Base-by-base conservation (phyloP, 345 rosid species). In the Ricinus communis region DNA sequence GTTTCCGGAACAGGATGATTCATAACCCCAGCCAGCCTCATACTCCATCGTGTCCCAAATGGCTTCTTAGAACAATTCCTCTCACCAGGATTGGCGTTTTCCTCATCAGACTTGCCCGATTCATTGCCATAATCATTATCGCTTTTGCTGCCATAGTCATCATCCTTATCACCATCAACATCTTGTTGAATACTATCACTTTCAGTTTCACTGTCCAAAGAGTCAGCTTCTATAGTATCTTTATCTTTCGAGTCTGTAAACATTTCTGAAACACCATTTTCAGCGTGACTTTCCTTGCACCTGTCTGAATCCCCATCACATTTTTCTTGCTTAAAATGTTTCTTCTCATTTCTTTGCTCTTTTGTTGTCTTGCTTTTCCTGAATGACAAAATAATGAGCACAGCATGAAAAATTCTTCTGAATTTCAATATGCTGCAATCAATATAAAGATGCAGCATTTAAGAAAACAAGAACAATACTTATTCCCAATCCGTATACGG, bases 291-390 rank as follows among this genome's bases (percentile, higher is more conserved):
- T 38, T 73, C 80, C 10, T 74, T 47, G 28, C 69, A 73, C 62
- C 24, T 38, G 25, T 54, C 72, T 10, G 70, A 63, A 16, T 43
- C 77, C 16, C 67, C 75, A 53, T 55, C 30, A n/a, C 77, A 65
- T 30, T 50, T 59, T 50, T 30, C 68, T 53, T 65, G 76, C 61
- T 54, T 31, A 5, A n/a, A 49, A 45, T 71, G 85, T 66, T 69
- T 76, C 45, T 14, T 47, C 56, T 53, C 65, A 8, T 58, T 68
- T 27, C 27, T 79, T 67, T 69, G 79, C 69, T 71, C 82, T 50
- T 82, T 81, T 31, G 25, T 65, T 27, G 31, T 54, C 66, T 40
- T 77, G 22, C 70, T 70, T 71, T 79, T 79, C 72, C 96, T 90
- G 83, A 80, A 74, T 52, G 49, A 67, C 21, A 67, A 36, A 49